These are phyloP conservation scores for Chrysoporthe deuterocubensis DNA, from an alignment of 2,329 filamentous ascomycete genomes.

Conservation along the genomic window DNA sequence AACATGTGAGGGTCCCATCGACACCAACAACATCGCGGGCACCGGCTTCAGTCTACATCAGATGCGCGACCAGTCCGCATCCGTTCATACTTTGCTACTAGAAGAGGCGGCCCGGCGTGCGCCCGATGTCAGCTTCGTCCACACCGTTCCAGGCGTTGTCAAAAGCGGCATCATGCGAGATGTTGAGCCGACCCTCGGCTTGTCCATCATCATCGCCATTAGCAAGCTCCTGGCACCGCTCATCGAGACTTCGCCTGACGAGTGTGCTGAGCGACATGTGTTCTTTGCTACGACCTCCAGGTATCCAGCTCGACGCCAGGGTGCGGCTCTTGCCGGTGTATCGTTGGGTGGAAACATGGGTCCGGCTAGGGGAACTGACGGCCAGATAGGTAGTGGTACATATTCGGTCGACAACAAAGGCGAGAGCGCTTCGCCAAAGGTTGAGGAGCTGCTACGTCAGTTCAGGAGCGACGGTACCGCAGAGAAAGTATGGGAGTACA, in stretches of 20 bases:
- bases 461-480: constrained; percentile 39
- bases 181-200: not conserved
- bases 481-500: constrained; percentile 37
- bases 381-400: constrained; percentile 38
- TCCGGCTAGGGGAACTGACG: constrained; percentile 35
- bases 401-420: constrained; percentile 36
- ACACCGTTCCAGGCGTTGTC: constrained; percentile 30
- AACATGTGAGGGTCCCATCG: constrained; percentile 16
- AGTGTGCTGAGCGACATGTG: constrained; percentile 41
- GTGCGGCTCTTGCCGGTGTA: constrained; percentile 24
- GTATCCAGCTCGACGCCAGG: constrained; percentile 34
- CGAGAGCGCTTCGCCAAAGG: constrained; percentile 30
- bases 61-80: constrained; percentile 28
- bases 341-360: constrained; percentile 29
- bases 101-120: constrained; percentile 28
- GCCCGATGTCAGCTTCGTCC: constrained; percentile 30
- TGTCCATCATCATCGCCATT: constrained; percentile 20
- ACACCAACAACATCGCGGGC: constrained; percentile 23
- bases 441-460: constrained; percentile 35
- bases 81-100: constrained; percentile 27
- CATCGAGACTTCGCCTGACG: constrained; percentile 31
- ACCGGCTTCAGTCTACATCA: constrained; percentile 19
- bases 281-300: constrained; percentile 40
- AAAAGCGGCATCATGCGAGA: constrained; percentile 31
- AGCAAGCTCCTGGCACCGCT: constrained; percentile 16